Evolutionary conservation across 1,284 basidiomycete genomes (phyloP), one percentile per base, ranked within the genome.

Genomic region (Cutaneotrichosporon dermatis): DNA sequence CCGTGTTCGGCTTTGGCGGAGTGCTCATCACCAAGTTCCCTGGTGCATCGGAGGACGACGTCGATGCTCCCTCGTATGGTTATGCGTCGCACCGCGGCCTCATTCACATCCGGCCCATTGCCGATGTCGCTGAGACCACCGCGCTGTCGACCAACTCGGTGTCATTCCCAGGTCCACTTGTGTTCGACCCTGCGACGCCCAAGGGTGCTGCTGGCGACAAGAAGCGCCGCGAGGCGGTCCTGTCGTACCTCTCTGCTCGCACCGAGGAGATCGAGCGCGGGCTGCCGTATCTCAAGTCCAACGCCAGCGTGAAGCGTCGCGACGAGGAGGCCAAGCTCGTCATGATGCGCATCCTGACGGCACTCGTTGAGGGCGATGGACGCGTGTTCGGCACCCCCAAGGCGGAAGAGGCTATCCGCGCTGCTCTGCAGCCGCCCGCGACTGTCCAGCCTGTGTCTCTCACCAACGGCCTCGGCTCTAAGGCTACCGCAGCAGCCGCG

Each of bases 1-100:
- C 93, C 56, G 87, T 84, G 61, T 95, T 96, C 69, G 93, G 93
- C 0, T 92, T 93, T 70, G 90, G 90, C 35, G 93, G 92, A 11
- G 88, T 87, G 69, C 70, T 95, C 53, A 82, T 94, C 10, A 88
- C 89, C 6, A 92, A 88, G 72, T 94, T 94, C 80, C 91, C 93
- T 59, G 85, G 84, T 8, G 81, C 85, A 11, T 80, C 83, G 2
- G 88, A 90, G 70, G 85, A 89, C 44, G 87, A 89, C 0, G 84
- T 86, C 4, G 83, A 87, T 15, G 84, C 63, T 1, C 69, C 73
- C 13, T 71, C 72, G 4, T 79, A 79, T 59, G 77, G 77, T 2
- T 76, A 76, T 51, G 71, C 69, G 10, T 88, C 62, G 83, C 85
- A 66, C 83, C 86, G 46, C 85, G 88, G 71, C 2, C 84, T 85